Evolutionary conservation across 2,329 filamentous ascomycete genomes (phyloP).

Genomic region (Aspergillus uvarum): DNA sequence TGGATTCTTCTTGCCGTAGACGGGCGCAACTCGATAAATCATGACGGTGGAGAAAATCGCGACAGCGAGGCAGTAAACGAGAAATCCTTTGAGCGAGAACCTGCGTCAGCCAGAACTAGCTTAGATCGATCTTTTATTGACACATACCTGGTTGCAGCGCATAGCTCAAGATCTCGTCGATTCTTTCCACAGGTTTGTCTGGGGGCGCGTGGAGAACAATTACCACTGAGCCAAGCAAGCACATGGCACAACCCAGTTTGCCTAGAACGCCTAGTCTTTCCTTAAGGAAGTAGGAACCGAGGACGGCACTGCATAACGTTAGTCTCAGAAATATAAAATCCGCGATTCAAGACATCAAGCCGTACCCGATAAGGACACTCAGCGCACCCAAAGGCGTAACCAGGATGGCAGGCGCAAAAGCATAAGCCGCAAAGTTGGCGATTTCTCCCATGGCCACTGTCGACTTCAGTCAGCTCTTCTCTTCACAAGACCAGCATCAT

Average conservation of each 20-base stretch:
- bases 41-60: constrained; percentile 83
- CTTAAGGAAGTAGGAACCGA: constrained; percentile 90
- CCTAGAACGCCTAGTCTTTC: constrained; percentile 88
- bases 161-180: constrained; percentile 87
- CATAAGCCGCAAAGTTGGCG: constrained; percentile 97
- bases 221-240: constrained; percentile 91
- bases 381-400: constrained; percentile 93
- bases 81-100: constrained; percentile 65
- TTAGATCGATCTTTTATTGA: background rate
- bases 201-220: constrained; percentile 97
- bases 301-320: constrained; percentile 63
- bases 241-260: constrained; percentile 93
- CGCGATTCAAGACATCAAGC: constrained; percentile 4
- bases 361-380: constrained; percentile 81
- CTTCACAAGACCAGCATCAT: constrained; percentile 14
- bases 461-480: constrained; percentile 23
- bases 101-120: background rate
- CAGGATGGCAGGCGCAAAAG: constrained; percentile 96
- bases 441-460: constrained; percentile 88
- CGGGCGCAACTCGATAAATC: constrained; percentile 92
- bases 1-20: constrained; percentile 91
- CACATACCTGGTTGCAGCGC: constrained; percentile 82
- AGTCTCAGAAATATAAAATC: constrained; percentile 14
- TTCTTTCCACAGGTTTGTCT: constrained; percentile 84
- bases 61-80: constrained; percentile 80